phyloP scores from a whole-genome alignment of 2,329 filamentous ascomycete species.

The Lecanosticta acicola region DNA sequence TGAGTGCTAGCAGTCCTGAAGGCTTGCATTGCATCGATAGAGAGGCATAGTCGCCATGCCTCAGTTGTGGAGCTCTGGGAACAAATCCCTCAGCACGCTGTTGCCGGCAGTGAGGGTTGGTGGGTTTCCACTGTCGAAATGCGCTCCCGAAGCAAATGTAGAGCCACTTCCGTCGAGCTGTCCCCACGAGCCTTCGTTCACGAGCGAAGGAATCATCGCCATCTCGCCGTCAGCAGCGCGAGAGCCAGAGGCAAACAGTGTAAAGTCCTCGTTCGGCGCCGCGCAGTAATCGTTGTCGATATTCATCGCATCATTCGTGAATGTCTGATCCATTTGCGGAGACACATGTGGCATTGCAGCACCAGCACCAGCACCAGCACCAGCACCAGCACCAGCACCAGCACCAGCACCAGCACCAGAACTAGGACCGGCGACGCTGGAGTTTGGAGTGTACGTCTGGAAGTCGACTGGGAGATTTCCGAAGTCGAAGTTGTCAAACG shows the following conservation, averaged over 20 bases:
- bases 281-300: slow-evolving; percentile 44
- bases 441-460: slow-evolving; percentile 27
- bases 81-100: slow-evolving; percentile 20
- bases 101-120: slow-evolving; percentile 17
- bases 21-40: neutral
- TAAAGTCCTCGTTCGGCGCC: slow-evolving; percentile 51
- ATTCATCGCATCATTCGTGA: slow-evolving; percentile 46
- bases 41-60: neutral
- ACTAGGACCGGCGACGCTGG: slow-evolving; percentile 19
- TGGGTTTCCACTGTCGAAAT: slow-evolving; percentile 9
- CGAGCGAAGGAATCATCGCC: slow-evolving; percentile 29
- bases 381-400: slow-evolving; percentile 29
- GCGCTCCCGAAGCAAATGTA: slow-evolving; percentile 12
- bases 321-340: slow-evolving; percentile 62
- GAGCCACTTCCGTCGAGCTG: slow-evolving; percentile 29
- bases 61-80: slow-evolving; percentile 18
- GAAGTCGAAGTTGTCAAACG: slow-evolving; percentile 58
- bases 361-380: slow-evolving; percentile 20
- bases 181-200: slow-evolving; percentile 29
- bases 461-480: slow-evolving; percentile 37
- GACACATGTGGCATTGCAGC: slow-evolving; percentile 55
- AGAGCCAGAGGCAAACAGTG: slow-evolving; percentile 46
- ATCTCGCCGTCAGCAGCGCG: slow-evolving; percentile 16
- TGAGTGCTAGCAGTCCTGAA: slow-evolving; percentile 1
- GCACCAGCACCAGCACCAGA: slow-evolving; percentile 29